Evolutionary conservation across 2,329 filamentous ascomycete genomes (phyloP), one percentile per base, ranked within the genome.

Genomic region (Trichophyton verrucosum): DNA sequence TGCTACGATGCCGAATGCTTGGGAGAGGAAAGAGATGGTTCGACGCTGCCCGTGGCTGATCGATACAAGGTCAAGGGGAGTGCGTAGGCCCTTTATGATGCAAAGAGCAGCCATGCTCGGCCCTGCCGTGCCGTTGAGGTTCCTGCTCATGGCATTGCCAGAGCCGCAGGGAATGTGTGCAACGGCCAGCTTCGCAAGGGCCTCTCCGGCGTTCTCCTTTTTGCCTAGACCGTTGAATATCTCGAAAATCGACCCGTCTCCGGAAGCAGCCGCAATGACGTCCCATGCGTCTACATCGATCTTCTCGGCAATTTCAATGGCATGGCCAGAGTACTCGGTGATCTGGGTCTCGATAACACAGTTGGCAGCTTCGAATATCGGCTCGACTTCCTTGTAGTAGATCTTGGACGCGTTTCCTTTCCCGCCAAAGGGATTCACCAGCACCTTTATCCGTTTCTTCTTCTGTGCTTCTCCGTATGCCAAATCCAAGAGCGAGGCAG

Each of bases 131-230:
- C 92, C 94, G 66, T 89, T 90, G 55, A 95, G 76, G 72, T 96
- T 97, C 76, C 87, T 86, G 64, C 89, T 88, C 85, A 97, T 88
- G 22, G 89, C 94, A 72, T 99, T 99, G 4, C 94, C 94, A 57
- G 89, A 94, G 13, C 94, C 94, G 70, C 91, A 95, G 1, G 94
- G 94, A 40, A 99, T 80, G 69, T 96, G 89, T 22, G 86, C 86
- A 1, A 99, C 85, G 0, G 94, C 89, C 13, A 97, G 76, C 68
- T 86, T 88, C 22, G 80, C 76, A 63, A 99, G 76, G 0, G 92
- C 94, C 60, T 81, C 81, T 36, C 80, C 78, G 20, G 91, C 91
- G 73, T 96, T 88, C 3, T 80, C 70, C 44, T 90, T 85, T 73
- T 84, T 86, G 13, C 83, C 91, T 36, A 99, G 76, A 0, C 94